Evolutionary conservation across 345 rosid genomes (phyloP), one percentile per base, ranked within the genome.

Genomic region (Salix caprea): DNA sequence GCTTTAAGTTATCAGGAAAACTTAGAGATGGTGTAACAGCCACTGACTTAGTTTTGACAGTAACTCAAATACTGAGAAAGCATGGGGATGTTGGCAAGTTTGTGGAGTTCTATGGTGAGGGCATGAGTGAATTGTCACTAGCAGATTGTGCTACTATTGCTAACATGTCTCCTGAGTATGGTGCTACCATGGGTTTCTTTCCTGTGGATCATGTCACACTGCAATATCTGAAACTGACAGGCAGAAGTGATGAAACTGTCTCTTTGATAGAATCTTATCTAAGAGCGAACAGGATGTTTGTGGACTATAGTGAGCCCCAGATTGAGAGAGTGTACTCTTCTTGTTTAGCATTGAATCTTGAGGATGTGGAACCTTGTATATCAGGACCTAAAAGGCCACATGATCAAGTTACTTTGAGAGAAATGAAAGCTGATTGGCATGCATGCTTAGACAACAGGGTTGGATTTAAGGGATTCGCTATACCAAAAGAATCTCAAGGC

Each of bases 141-240:
- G 98, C 98, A n/a, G 98, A 94, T 75, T 90, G 98, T 82, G 98
- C 98, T 40, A 94, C 98, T 36, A 94, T 94, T 78, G 97, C 97
- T 74, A 94, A 94, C 86, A 94, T 92, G 98, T 94, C 97, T 80
- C 98, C 98, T 0, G 98, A 94, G 85, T 94, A 94, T 75, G 96
- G 98, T 83, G 97, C 98, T 79, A 92, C 97, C 70, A 94, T 94
- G 98, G 98, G 98, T 18, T 94, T 94, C 90, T 94, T 94, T 79
- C 97, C 98, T 14, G 98, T 94, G 83, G 97, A 94, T 81, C 92
- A 90, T 85, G 94, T 94, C 77, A 91, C 98, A 21, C 85, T 94
- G 72, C 93, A 91, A n/a, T 94, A 94, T 84, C 88, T 94, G 65
- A 90, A 79, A 85, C 76, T 94, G 83, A 94, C 97, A 9, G 96